phyloP scores from a whole-genome alignment of 176 grass and related monocot genomes.

The Metroxylon sagu region DNA sequence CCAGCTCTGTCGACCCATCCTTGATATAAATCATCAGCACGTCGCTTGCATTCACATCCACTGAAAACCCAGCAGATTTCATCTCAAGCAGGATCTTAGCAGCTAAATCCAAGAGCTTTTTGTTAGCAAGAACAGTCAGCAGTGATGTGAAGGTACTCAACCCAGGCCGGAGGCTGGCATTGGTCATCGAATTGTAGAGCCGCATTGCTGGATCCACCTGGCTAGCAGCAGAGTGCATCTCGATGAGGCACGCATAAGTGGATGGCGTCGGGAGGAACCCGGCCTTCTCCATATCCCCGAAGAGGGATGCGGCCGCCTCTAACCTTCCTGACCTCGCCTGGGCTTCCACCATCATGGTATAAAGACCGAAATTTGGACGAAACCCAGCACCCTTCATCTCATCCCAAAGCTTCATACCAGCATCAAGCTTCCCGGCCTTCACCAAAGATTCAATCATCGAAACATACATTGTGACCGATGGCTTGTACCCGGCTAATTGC shows the following conservation, averaged over 20 bases:
- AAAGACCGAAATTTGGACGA: conserved; percentile 62
- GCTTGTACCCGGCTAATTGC: conserved; percentile 45
- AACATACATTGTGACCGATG: conserved; percentile 32
- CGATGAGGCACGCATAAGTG: conserved; percentile 75
- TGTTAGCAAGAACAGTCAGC: conserved; percentile 71
- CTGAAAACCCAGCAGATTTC: conserved; percentile 77
- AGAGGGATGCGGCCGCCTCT: conserved; percentile 40
- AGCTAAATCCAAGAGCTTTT: conserved; percentile 74
- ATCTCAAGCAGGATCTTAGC: conserved; percentile 87
- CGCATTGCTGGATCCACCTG: conserved; percentile 69
- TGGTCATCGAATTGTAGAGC: conserved; percentile 82
- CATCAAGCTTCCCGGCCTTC: conserved; percentile 73
- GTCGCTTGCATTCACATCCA: conserved; percentile 77
- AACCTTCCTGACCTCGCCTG: conserved; percentile 73
- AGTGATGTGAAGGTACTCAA: conserved; percentile 74
- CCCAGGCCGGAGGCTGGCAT: conserved; percentile 71
- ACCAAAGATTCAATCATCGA: conserved; percentile 72
- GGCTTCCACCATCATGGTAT: conserved; percentile 81
- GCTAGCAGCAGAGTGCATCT: conserved; percentile 78
- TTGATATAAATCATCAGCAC: conserved; percentile 96
- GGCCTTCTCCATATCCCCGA: conserved; percentile 86
- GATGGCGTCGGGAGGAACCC: conserved; percentile 81
- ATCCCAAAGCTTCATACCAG: conserved; percentile 83
- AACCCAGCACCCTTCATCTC: conserved; percentile 64
- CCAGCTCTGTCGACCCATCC: conserved; percentile 65